These are phyloP conservation scores for Microsporum ferrugineum DNA, from an alignment of 2,329 filamentous ascomycete genomes.

Conservation along the genomic window DNA sequence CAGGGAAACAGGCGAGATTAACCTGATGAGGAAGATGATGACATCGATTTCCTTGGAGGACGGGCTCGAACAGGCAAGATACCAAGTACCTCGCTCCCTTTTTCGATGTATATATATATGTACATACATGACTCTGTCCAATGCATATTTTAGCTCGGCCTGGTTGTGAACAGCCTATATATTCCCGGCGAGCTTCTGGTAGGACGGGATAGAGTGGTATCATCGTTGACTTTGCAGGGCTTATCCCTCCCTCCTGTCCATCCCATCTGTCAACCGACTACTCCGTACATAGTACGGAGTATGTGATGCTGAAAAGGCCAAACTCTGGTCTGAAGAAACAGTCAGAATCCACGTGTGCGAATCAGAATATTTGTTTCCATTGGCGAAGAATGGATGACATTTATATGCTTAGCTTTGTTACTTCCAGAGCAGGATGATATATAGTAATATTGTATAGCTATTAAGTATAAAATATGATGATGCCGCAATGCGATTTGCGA, in stretches of 20 bases:
- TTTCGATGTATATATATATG: not conserved
- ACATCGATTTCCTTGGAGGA: not conserved
- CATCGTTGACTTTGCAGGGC: not conserved
- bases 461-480: not conserved
- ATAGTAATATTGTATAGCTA: not conserved
- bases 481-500: not conserved
- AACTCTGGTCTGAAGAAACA: not conserved
- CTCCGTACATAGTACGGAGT: too few species aligned
- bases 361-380: not conserved
- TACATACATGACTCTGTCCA: not conserved
- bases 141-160: not conserved
- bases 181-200: not conserved
- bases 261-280: not conserved
- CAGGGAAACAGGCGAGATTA: conserved; percentile 2
- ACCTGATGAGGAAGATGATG: not conserved
- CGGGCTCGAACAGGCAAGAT: not conserved
- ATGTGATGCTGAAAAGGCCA: not conserved
- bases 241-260: not conserved
- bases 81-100: not conserved
- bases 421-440: not conserved
- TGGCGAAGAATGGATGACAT: too few species aligned
- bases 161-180: not conserved
- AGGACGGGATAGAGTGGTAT: not conserved
- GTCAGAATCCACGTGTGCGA: not conserved
- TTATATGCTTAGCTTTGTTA: not conserved